Evolutionary conservation across 2,329 filamentous ascomycete species (phyloP).

Genomic region (Epicoccum nigrum): DNA sequence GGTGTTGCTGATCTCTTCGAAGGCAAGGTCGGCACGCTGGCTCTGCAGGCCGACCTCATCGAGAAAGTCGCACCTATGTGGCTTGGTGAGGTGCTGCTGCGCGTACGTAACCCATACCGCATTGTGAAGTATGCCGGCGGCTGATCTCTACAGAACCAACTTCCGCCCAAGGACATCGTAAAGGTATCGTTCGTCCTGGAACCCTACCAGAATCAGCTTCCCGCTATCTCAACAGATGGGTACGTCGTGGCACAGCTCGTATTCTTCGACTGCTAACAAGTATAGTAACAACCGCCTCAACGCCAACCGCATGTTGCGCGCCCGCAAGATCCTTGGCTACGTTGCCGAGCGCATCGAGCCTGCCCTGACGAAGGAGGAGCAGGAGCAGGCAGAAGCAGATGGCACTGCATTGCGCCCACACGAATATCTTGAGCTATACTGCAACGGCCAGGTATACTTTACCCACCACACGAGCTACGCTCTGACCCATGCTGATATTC

Average conservation of each 20-base stretch:
- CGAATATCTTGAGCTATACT: constrained; percentile 93
- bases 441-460: constrained; percentile 79
- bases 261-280: constrained; percentile 7
- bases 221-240: constrained; percentile 76
- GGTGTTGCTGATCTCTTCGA: constrained; percentile 85
- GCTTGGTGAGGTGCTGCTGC: constrained; percentile 85
- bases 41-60: constrained; percentile 78
- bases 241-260: constrained; percentile 46
- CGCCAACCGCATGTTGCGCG: constrained; percentile 93
- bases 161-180: constrained; percentile 85
- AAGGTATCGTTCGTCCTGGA: constrained; percentile 95
- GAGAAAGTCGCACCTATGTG: constrained; percentile 89
- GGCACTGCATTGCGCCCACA: constrained; percentile 69
- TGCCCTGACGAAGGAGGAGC: constrained; percentile 63
- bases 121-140: neutral
- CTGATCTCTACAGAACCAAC: constrained; percentile 65
- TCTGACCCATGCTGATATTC: neutral
- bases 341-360: constrained; percentile 89
- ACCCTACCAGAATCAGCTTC: constrained; percentile 76
- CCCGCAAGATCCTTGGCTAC: constrained; percentile 92
- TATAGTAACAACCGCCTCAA: constrained; percentile 84
- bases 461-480: neutral
- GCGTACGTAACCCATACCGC: constrained; percentile 52
- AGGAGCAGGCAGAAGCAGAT: constrained; percentile 47
- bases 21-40: constrained; percentile 80